Conservation (phyloP, 176 grass and related monocot genomes). For the Coix lacrymajobi region DNA sequence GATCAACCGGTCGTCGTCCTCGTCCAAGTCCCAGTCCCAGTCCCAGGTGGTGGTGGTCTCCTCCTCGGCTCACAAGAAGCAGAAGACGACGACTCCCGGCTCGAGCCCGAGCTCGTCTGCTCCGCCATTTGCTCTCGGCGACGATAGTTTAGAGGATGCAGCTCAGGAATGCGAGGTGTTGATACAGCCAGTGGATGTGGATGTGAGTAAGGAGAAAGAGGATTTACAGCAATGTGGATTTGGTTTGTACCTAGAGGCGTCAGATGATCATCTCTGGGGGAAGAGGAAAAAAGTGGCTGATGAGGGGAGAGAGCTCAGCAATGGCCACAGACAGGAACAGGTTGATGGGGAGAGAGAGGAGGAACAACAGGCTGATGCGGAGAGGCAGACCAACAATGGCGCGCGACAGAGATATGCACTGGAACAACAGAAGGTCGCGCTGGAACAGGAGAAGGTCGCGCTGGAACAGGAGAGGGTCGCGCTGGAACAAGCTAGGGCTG, state of each 20-base stretch:
- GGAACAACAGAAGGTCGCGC: too few species aligned
- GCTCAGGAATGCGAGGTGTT: not conserved
- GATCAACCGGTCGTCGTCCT: not conserved
- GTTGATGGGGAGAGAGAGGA: not conserved
- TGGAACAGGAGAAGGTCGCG: not conserved
- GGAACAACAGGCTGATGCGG: not conserved
- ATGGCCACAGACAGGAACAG: not conserved
- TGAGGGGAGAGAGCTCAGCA: not conserved
- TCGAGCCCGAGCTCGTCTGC: not conserved
- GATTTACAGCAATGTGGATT: not conserved
- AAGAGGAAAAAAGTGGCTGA: not conserved
- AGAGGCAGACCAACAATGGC: not conserved
- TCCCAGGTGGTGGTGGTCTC: not conserved
- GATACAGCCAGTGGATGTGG: not conserved
- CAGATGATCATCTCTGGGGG: not conserved
- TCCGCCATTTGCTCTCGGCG: not conserved
- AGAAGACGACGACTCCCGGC: not conserved
- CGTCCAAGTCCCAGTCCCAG: not conserved
- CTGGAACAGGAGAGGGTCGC: slow-evolving; percentile 8
- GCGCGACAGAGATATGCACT: too few species aligned
- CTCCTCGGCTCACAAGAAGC: not conserved
- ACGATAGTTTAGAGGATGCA: not conserved
- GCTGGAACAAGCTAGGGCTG: slow-evolving; percentile 1
- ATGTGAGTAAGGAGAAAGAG: not conserved
- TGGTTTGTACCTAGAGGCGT: not conserved